Base-by-base conservation (phyloP, 2,329 filamentous ascomycete genomes). In the Ophiostoma himal-ulmi region DNA sequence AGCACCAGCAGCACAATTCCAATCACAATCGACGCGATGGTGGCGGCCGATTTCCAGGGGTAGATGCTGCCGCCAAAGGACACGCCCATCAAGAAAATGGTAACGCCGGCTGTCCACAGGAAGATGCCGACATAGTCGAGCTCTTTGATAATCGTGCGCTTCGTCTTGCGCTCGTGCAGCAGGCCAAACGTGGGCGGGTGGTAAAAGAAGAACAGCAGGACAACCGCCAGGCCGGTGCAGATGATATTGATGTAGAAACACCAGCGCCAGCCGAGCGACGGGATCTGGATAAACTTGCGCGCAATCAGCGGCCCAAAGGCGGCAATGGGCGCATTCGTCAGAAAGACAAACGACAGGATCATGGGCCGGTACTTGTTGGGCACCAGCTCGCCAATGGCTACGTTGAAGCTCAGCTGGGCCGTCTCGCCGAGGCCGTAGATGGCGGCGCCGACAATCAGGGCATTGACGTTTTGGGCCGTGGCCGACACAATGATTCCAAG, bases 181-280 rank as follows among this genome's bases (percentile, higher is more conserved):
- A 81, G 77, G 17, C 78, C 75, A 69, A 81, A 82, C 0, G 77
- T 78, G 1, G 80, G 80, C 5, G 80, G 80, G 70, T 80, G 77
- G 74, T 82, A 82, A 72, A 80, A 81, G 72, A 81, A 65, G 72
- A 78, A 78, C 2, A 57, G n/a, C 8, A 57, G n/a, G 1, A 57
- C 52, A 10, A 57, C 52, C 8, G 52, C 52, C n/a, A 79, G 74
- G 6, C 74, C 76, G 37, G 77, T 76, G 22, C 76, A 74, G 37
- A 79, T 81, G 68, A 81, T 80, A 71, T 80, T 80, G 73, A 81
- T 77, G 73, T 81, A 81, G 72, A 78, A 81, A 66, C 78, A 79
- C 78, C 79, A 81, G 71, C 79, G 75, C 80, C 79, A 81, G 67
- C 77, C 78, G 11, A 81, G 75, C 26, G 74, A 76, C 1, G 78